Evolutionary conservation across 2,329 filamentous ascomycete genomes (phyloP).

Genomic region (Sphaerulina populicola): DNA sequence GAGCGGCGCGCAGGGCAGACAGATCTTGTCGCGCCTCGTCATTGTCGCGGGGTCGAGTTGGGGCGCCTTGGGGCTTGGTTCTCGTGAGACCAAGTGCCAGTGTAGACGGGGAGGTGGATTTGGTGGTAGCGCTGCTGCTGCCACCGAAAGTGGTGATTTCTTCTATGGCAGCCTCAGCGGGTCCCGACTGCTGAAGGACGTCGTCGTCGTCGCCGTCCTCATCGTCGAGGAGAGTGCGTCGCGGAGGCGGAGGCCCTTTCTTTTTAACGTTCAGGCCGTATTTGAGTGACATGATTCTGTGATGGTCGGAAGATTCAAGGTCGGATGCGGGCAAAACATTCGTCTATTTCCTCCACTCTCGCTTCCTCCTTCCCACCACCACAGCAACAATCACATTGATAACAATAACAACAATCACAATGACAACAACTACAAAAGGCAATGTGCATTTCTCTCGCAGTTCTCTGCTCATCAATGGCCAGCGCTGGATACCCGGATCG

Average conservation of each 20-base stretch:
- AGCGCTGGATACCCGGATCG: too few relatives aligned
- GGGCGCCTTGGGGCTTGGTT: constrained; percentile 35
- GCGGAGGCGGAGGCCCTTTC: constrained; percentile 20
- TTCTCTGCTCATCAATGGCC: too few relatives aligned
- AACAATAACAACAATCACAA: too few relatives aligned
- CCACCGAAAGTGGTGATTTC: constrained; percentile 53
- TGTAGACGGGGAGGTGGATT: constrained; percentile 16
- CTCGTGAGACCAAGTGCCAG: constrained; percentile 28
- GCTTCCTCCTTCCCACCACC: too few relatives aligned
- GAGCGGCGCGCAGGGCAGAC: constrained; percentile 49
- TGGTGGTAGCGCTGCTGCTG: constrained; percentile 35
- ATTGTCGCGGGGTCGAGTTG: constrained; percentile 31
- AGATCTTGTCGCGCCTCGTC: constrained; percentile 48
- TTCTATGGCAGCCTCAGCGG: constrained; percentile 40
- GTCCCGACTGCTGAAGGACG: constrained; percentile 15
- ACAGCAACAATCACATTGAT: too few relatives aligned
- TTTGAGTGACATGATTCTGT: constrained; percentile 29
- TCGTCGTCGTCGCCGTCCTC: constrained; percentile 27
- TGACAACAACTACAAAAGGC: too few relatives aligned
- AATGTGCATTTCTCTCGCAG: too few relatives aligned
- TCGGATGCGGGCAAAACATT: too few relatives aligned
- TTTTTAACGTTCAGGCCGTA: constrained; percentile 33
- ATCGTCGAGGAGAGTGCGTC: constrained; percentile 21
- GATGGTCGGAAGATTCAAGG: too few relatives aligned
- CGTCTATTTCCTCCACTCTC: too few relatives aligned